phyloP scores from a whole-genome alignment of 305 asterid genomes.

The Solanum hybrid region DNA sequence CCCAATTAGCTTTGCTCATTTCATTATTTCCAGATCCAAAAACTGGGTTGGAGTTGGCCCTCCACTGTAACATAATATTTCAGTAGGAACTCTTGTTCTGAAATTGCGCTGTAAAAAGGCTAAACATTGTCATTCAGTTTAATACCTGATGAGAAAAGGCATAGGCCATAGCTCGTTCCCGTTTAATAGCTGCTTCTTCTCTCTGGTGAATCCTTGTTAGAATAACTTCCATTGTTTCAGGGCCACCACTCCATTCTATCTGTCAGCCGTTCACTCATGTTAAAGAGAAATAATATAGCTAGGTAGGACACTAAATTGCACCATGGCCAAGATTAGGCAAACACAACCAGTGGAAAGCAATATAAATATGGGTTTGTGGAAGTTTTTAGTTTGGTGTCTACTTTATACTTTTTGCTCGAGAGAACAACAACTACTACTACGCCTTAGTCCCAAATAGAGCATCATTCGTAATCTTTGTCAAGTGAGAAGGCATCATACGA shows the following conservation, averaged over 20 bases:
- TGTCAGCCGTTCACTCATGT: conserved; percentile 20
- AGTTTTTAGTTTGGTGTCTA: neutral
- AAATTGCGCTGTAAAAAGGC: neutral
- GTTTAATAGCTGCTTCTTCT: conserved; percentile 85
- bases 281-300: neutral
- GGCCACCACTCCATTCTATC: conserved; percentile 90
- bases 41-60: conserved; percentile 47
- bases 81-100: neutral
- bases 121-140: neutral
- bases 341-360: neutral
- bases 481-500: neutral
- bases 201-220: conserved; percentile 75
- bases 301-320: neutral
- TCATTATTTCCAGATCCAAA: conserved; percentile 43
- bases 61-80: conserved; percentile 52
- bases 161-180: conserved; percentile 92
- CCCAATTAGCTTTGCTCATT: conserved; percentile 65
- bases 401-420: neutral
- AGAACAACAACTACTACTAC: neutral
- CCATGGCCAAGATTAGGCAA: neutral
- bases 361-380: neutral
- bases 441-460: neutral
- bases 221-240: conserved; percentile 61
- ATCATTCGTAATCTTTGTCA: neutral
- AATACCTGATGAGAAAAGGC: conserved; percentile 88